Evolutionary conservation across 2,329 filamentous ascomycete genomes (phyloP), one percentile per base, ranked within the genome.

Genomic region (Microascus cirrosus): DNA sequence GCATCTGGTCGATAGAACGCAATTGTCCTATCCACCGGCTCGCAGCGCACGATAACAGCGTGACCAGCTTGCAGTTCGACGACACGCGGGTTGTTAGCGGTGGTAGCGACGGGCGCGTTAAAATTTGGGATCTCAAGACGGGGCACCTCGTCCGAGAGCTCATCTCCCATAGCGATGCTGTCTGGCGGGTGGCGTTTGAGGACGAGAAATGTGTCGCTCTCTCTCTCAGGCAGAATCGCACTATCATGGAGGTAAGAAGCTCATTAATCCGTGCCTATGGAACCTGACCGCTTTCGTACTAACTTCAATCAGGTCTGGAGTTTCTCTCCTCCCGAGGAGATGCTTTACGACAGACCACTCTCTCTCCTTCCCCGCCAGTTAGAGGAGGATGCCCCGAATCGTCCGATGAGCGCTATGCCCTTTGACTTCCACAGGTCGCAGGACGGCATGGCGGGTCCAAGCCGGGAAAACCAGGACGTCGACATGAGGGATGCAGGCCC

Each of bases 151-250:
- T 99, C 24, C 85, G 94, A 60, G 94, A 99, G 72, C 81, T 99
- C 50, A 93, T 93, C 53, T 85, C 87, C 22, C 91, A 93, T 57
- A 90, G 93, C 0, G 93, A 99, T 68, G 92, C 93, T 18, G 94
- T 99, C 0, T 99, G 94, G 94, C 83, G 94, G 60, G 93, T 99
- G 36, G 94, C 95, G 0, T 99, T 99, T 69, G 94, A 99, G 68
- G 93, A 96, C 63, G 94, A 99, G 72, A 97, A 96, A 71, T 95
- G 93, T 59, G 93, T 99, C 34, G 93, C 96, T 35, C 89, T 99
- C 79, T 94, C 94, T 10, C 87, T 90, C 65, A 82, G 93, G 60
- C 84, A 84, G 56, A 86, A 85, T 58, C 85, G 92, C 61, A 97
- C 95, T 0, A 88, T 97, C 61, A 99, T 99, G 94, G 94, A 99